These are phyloP conservation scores for Mycosphaerelloides madeirae DNA, from an alignment of 2,329 filamentous ascomycete genomes.

Conservation along the genomic window DNA sequence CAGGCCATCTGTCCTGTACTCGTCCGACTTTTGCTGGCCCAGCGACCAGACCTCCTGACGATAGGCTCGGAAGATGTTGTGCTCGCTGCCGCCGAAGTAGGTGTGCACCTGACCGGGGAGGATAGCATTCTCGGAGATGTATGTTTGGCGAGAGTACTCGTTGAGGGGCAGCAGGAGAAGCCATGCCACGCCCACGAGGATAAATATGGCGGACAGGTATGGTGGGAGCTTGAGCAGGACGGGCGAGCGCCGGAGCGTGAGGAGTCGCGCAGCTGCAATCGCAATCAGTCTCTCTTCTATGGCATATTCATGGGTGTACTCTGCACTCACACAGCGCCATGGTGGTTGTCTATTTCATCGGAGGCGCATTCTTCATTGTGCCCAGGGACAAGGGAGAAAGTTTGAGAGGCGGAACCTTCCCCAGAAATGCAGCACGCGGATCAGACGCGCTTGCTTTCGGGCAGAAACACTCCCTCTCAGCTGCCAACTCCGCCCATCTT, in stretches of 20 bases:
- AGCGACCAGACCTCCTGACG: conserved; percentile 72
- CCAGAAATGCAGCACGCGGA: no score
- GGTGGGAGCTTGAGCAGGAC: conserved; percentile 78
- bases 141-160: conserved; percentile 85
- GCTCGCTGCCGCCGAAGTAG: conserved; percentile 94
- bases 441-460: no score
- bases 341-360: conserved; percentile 4
- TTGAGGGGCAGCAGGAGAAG: conserved; percentile 84
- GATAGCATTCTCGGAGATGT: conserved; percentile 96
- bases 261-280: conserved; percentile 46
- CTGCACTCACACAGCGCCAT: conserved; percentile 8
- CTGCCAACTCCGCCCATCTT: no score
- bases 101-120: conserved; percentile 95
- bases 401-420: no score
- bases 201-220: conserved; percentile 78
- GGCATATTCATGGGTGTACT: not conserved
- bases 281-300: no score
- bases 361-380: no score
- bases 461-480: no score
- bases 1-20: conserved; percentile 49
- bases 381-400: no score
- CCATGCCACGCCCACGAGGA: conserved; percentile 82
- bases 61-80: conserved; percentile 89
- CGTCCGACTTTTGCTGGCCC: conserved; percentile 38
- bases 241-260: conserved; percentile 73